A percentile compares a stretch with the other conserved stretches of the same genome.
These are phyloP conservation scores for Sarocladium strictum DNA, from an alignment of 2,329 filamentous ascomycete species.

Conservation along the genomic window DNA sequence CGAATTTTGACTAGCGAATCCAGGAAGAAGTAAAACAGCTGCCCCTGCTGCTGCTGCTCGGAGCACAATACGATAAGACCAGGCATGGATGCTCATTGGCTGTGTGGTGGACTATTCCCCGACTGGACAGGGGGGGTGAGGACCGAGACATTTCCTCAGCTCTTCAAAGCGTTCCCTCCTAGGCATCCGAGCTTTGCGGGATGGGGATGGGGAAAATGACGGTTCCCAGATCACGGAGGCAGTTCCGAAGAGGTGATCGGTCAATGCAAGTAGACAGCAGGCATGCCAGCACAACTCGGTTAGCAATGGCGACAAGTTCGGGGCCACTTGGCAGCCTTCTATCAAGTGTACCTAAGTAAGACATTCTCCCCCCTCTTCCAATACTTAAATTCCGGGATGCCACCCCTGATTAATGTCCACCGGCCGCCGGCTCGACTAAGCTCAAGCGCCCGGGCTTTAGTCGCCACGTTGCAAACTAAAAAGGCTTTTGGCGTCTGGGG, in stretches of 20 bases:
- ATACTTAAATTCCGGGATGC: no score
- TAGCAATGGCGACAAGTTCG: not conserved
- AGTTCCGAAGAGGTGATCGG: not conserved
- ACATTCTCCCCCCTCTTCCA: no score
- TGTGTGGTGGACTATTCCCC: not conserved
- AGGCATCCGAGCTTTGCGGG: not conserved
- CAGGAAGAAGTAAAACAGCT: constrained; percentile 1
- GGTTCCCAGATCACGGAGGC: not conserved
- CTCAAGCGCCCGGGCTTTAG: no score
- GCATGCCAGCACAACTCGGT: not conserved
- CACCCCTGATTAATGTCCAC: no score
- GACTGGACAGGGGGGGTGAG: not conserved
- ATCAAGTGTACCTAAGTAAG: not conserved
- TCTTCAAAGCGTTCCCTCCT: not conserved
- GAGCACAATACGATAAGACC: not conserved
- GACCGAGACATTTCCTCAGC: not conserved
- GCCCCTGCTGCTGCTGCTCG: not conserved
- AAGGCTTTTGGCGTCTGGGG: not conserved
- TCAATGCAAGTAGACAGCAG: not conserved
- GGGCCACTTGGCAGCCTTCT: not conserved
- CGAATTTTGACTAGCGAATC: no score
- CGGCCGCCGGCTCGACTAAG: no score
- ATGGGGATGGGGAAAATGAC: not conserved
- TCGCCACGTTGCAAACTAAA: not conserved
- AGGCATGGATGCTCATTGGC: not conserved